These are phyloP conservation scores for Balamuthia mandrillaris DNA, from an alignment of 208 protist genomes.

Conservation along the genomic window DNA sequence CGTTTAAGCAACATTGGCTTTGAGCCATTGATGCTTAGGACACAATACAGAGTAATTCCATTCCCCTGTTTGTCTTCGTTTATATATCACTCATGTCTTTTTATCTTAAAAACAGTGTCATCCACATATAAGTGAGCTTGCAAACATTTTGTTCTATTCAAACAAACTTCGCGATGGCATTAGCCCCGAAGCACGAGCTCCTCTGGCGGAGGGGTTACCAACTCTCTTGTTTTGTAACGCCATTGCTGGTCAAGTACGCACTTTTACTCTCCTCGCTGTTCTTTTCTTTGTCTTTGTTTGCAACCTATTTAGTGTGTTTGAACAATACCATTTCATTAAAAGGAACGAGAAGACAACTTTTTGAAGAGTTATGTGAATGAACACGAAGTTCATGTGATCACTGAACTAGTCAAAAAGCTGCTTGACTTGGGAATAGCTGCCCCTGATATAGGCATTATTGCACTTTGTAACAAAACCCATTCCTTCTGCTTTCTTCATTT, in stretches of 20 bases:
- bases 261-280: not conserved
- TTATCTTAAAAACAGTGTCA: constrained; percentile 49
- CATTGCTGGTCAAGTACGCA: not conserved
- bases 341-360: constrained; percentile 22
- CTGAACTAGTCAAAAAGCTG: constrained; percentile 48
- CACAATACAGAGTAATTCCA: constrained; percentile 65
- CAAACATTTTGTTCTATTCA: constrained; percentile 68
- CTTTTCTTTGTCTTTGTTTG: not conserved
- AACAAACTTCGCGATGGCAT: constrained; percentile 58
- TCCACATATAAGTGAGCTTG: constrained; percentile 56
- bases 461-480: constrained; percentile 55
- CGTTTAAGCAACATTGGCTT: constrained; percentile 51
- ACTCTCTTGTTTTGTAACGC: constrained; percentile 50
- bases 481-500: not conserved
- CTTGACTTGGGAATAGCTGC: constrained; percentile 33
- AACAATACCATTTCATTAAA: not conserved
- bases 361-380: constrained; percentile 54
- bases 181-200: not conserved
- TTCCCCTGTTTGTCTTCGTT: not conserved
- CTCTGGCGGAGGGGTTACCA: constrained; percentile 35
- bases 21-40: constrained; percentile 66
- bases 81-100: not conserved
- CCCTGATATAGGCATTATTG: constrained; percentile 67
- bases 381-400: constrained; percentile 45
- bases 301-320: not conserved